A percentile compares a stretch with the other conserved stretches of the same genome.
These are phyloP conservation scores for Tardiomyces blankii DNA, from an alignment of 1,139 yeast genomes.

Conservation along the genomic window DNA sequence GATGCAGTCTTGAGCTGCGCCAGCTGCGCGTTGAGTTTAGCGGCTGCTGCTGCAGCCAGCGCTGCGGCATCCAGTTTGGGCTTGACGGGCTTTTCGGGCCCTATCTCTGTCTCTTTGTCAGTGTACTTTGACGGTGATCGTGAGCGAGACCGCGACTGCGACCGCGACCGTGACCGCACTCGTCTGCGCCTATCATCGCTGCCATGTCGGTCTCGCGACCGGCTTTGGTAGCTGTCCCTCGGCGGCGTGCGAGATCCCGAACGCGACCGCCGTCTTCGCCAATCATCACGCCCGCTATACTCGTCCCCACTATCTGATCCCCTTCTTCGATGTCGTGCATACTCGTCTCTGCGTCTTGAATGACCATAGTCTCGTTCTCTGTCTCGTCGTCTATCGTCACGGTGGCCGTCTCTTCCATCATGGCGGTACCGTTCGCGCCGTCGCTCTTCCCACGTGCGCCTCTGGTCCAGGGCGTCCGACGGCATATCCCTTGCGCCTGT, in stretches of 20 bases:
- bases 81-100: constrained; percentile 4
- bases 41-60: constrained; percentile 25
- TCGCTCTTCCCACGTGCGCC: background rate
- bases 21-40: constrained; percentile 24
- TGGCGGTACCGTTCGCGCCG: background rate
- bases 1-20: constrained; percentile 4
- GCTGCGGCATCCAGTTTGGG: constrained; percentile 18
- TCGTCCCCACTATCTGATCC: background rate
- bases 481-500: background rate
- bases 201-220: constrained; percentile 5
- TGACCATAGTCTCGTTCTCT: background rate
- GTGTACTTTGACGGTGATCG: background rate
- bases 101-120: constrained; percentile 5
- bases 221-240: constrained; percentile 4
- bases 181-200: no score
- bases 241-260: constrained; percentile 5
- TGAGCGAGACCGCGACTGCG: background rate
- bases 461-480: background rate
- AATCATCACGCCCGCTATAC: background rate
- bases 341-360: background rate
- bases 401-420: constrained; percentile 1
- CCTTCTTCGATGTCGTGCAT: background rate
- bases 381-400: background rate
- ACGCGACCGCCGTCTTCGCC: constrained; percentile 4
- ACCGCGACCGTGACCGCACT: background rate